A percentile compares a stretch with the other conserved stretches of the same genome.
These are phyloP conservation scores for Dendrostoma leiphaemia DNA, from an alignment of 2,329 filamentous ascomycete genomes.

Conservation along the genomic window DNA sequence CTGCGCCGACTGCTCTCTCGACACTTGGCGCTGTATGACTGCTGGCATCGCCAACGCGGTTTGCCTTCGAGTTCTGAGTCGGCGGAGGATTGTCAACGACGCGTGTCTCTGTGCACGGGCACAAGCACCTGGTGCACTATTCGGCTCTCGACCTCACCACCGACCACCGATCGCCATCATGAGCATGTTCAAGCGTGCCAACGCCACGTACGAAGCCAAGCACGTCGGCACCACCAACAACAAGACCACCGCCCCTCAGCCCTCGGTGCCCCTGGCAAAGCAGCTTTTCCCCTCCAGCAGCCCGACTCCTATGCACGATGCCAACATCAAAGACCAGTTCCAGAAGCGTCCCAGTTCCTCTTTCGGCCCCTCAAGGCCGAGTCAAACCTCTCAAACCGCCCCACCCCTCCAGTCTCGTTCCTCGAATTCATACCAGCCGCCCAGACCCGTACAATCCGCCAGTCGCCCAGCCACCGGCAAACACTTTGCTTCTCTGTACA, in stretches of 20 bases:
- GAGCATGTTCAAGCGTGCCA: conserved; percentile 18
- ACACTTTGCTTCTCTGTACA: conserved; percentile 40
- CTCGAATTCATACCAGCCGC: conserved; percentile 30
- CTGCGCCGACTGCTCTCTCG: neutral
- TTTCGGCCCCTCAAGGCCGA: conserved; percentile 21
- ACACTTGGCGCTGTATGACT: conserved; percentile 24
- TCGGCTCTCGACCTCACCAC: neutral
- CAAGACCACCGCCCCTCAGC: conserved; percentile 14
- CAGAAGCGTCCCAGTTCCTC: conserved; percentile 36
- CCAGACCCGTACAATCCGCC: conserved; percentile 16
- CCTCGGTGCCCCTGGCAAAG: conserved; percentile 41
- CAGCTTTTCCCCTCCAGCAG: conserved; percentile 58
- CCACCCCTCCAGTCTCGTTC: conserved; percentile 33
- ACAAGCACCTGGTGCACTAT: neutral
- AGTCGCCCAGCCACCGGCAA: conserved; percentile 21
- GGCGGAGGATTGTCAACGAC: conserved; percentile 9
- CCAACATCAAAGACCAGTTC: conserved; percentile 50
- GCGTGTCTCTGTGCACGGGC: neutral
- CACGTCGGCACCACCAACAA: conserved; percentile 16
- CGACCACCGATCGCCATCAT: neutral
- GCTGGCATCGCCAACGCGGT: conserved; percentile 16
- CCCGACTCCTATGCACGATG: conserved; percentile 39
- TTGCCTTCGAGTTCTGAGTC: conserved; percentile 20
- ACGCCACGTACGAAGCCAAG: conserved; percentile 35
- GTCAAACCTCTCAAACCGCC: conserved; percentile 5